Evolutionary conservation across 768 basidiomycete species (phyloP), one percentile per base, ranked within the genome.

Genomic region (Pluteus cervinus): DNA sequence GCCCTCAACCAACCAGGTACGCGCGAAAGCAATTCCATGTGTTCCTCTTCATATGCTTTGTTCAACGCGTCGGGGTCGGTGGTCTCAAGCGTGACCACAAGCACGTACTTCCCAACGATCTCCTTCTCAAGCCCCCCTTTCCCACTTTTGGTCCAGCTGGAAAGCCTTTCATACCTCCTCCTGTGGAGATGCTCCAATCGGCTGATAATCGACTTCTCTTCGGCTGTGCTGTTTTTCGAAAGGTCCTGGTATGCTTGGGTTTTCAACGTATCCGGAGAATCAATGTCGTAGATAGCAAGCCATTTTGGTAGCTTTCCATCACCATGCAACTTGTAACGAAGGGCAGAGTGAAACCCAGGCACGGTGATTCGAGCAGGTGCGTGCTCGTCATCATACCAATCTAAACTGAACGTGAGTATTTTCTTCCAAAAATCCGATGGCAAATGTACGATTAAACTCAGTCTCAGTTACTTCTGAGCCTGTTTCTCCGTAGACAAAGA

Each of bases 31-130:
- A 55, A 39, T 4, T 44, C 49, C 36, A 65, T 49, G 29, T 65
- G 60, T 30, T 63, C 61, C 25, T 58, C 58, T 12, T 61, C 49
- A 41, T 65, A 65, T 60, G 61, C 63, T 26, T 46, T 50, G 41
- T 64, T 59, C 39, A 63, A 53, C 15, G 60, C 62, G 0, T 48
- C 54, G 11, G 56, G 59, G 3, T 37, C 36, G 18, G 57, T 52
- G 1, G 50, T 22, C 1, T 49, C 31, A 30, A 52, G 47, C 30
- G 51, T 38, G 23, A 54, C 59, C 7, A 49, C 25, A 15, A 56
- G 37, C 9, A 59, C 5, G 30, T 50, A 57, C 33, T 47, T 49
- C n/a, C 7, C 14, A 18, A 12, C 9, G 11, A 42, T 47, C 2
- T 57, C 56, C 10, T 53, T 24, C 4, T 37, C 36, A 17, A 34